phyloP scores from a whole-genome alignment of 148 eudicot species.

The Spergularia bocconei region DNA sequence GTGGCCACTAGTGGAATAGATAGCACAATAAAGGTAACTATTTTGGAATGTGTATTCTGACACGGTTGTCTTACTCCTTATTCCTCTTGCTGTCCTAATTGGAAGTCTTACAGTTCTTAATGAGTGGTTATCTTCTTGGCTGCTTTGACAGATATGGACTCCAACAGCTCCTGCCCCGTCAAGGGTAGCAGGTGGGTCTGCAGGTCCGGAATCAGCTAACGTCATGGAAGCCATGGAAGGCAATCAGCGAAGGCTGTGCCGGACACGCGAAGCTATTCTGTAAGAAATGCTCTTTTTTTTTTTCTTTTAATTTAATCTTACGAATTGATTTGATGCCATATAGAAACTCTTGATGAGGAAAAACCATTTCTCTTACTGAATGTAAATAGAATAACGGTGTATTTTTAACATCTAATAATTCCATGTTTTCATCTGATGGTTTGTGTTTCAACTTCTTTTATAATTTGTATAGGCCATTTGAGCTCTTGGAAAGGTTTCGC shows the following conservation, averaged over 20 bases:
- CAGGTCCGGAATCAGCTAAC: conserved; percentile 60
- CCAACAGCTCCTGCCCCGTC: conserved; percentile 74
- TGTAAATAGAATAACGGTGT: background rate
- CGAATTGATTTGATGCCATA: background rate
- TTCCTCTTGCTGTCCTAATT: background rate
- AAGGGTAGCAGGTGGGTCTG: conserved; percentile 60
- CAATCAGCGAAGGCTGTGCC: conserved; percentile 70
- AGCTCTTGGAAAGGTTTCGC: conserved; percentile 78
- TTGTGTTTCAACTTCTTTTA: background rate
- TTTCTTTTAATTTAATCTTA: background rate
- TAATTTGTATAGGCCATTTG: conserved; percentile 62
- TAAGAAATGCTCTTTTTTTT: conserved; percentile 35
- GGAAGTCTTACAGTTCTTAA: background rate
- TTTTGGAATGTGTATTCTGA: background rate
- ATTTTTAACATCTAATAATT: background rate
- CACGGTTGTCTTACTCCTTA: background rate
- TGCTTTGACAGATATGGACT: conserved; percentile 72
- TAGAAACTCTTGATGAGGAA: background rate
- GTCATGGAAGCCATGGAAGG: conserved; percentile 76
- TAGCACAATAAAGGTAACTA: conserved; percentile 77
- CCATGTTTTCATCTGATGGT: background rate
- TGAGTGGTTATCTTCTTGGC: conserved; percentile 2
- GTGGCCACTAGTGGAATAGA: conserved; percentile 98
- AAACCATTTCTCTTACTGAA: background rate
- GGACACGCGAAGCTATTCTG: conserved; percentile 73